These are phyloP conservation scores for peach (Prunus persica) DNA, from an alignment of 306 rosid genomes.

Conservation along the genomic window DNA sequence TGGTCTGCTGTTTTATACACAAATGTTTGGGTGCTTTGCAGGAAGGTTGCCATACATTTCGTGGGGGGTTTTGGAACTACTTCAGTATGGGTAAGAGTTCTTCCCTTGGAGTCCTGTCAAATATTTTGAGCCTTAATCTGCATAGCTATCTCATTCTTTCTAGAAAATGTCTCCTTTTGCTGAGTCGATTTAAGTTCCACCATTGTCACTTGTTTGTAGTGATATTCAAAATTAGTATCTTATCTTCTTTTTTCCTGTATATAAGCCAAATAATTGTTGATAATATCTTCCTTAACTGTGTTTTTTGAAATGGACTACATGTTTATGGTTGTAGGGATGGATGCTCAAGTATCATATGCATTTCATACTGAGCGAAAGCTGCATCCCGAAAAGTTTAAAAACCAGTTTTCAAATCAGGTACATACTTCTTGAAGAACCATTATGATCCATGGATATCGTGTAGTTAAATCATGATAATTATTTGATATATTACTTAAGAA, in stretches of 20 bases:
- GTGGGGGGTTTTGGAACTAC: conserved; percentile 98
- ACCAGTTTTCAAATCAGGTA: conserved; percentile 87
- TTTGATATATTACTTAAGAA: not conserved
- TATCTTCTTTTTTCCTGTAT: not conserved
- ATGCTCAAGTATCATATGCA: conserved; percentile 95
- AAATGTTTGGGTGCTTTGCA: conserved; percentile 38
- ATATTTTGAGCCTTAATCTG: conserved; percentile 20
- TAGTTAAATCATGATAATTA: too few species aligned
- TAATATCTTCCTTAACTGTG: not conserved
- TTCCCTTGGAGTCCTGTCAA: conserved; percentile 19
- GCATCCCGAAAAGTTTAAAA: conserved; percentile 91
- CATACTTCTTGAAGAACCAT: conserved; percentile 7
- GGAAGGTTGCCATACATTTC: conserved; percentile 90
- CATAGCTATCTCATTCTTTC: conserved; percentile 5
- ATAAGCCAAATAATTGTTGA: not conserved
- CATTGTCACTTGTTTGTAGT: not conserved
- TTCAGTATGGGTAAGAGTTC: conserved; percentile 88
- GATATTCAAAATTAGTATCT: not conserved
- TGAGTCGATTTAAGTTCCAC: not conserved
- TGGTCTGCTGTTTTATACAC: conserved; percentile 3
- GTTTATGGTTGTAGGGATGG: conserved; percentile 66
- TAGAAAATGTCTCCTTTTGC: not conserved
- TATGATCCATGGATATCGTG: not conserved
- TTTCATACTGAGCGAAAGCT: conserved; percentile 90
- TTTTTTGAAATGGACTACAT: conserved; percentile 4